phyloP scores from a whole-genome alignment of 768 basidiomycete genomes.

The Suillus sp. region DNA sequence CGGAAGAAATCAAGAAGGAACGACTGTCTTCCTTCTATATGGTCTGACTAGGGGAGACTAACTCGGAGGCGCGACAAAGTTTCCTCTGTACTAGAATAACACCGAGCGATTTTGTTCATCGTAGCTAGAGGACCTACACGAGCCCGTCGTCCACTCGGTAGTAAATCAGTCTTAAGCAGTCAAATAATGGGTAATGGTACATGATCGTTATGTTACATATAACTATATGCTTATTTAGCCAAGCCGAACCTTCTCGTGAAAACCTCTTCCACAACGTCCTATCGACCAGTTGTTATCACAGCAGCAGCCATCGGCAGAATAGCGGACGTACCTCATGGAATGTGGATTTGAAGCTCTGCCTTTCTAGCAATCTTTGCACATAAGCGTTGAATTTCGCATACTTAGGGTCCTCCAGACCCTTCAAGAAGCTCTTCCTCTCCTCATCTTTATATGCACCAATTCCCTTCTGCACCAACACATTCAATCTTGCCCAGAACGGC shows the following conservation, averaged over 20 bases:
- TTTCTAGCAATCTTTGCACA: constrained; percentile 44
- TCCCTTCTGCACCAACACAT: constrained; percentile 48
- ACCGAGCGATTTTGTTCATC: too few species aligned
- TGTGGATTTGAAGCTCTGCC: constrained; percentile 57
- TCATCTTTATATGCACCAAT: constrained; percentile 52
- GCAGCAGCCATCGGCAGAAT: too few species aligned
- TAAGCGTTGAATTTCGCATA: constrained; percentile 57
- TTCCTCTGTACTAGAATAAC: too few species aligned
- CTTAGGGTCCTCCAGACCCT: constrained; percentile 41
- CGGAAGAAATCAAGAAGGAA: too few species aligned
- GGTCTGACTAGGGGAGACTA: too few species aligned
- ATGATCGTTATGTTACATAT: not conserved
- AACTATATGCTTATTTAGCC: constrained; percentile 5
- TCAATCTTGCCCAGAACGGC: constrained; percentile 61
- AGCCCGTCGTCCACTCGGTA: not conserved
- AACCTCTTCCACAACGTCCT: constrained; percentile 18
- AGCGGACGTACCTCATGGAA: constrained; percentile 50
- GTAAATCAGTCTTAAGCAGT: not conserved
- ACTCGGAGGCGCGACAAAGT: too few species aligned
- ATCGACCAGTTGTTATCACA: not conserved
- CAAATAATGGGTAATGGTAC: not conserved
- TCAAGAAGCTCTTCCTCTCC: constrained; percentile 46
- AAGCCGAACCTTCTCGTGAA: constrained; percentile 15
- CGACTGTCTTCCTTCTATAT: too few species aligned
- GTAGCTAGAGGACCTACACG: too few species aligned